Conservation (phyloP, 257 asterid genomes). For the Parsonsia alboflavescens region DNA sequence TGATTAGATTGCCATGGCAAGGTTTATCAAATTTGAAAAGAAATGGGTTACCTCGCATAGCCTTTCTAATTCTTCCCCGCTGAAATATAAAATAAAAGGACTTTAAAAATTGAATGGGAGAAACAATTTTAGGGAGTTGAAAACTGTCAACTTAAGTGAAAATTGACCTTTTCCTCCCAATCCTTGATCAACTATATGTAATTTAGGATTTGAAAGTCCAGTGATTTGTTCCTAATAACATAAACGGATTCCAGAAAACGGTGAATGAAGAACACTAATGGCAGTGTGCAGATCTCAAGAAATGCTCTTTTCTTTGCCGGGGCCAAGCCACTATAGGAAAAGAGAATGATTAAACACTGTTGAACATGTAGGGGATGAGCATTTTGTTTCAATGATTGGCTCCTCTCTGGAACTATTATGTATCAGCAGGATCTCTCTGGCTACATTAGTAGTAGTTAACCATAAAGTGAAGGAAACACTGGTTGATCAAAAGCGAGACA, state of each 20-base stretch:
- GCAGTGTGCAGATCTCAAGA: slow-evolving; percentile 10
- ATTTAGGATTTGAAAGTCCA: too few species aligned
- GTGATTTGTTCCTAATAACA: background rate
- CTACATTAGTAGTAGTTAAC: slow-evolving; percentile 12
- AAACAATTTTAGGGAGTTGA: too few species aligned
- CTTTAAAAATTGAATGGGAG: too few species aligned
- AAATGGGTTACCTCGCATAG: too few species aligned
- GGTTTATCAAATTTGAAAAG: too few species aligned
- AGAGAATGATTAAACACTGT: slow-evolving; percentile 2
- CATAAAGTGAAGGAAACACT: background rate
- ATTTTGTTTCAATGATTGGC: background rate
- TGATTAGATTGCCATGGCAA: too few species aligned
- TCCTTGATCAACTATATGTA: too few species aligned
- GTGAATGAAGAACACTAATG: slow-evolving; percentile 1
- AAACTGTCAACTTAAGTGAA: too few species aligned
- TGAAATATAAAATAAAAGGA: too few species aligned
- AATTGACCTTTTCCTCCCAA: too few species aligned
- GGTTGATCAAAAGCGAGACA: background rate
- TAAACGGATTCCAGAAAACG: background rate
- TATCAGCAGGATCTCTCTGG: slow-evolving; percentile 8
- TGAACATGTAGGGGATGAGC: background rate
- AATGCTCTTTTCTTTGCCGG: background rate
- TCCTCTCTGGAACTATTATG: background rate
- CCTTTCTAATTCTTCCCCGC: too few species aligned
- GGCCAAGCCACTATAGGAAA: slow-evolving; percentile 12